These are phyloP conservation scores for Capsicum baccatum DNA, from an alignment of 257 asterid species.

Conservation along the genomic window DNA sequence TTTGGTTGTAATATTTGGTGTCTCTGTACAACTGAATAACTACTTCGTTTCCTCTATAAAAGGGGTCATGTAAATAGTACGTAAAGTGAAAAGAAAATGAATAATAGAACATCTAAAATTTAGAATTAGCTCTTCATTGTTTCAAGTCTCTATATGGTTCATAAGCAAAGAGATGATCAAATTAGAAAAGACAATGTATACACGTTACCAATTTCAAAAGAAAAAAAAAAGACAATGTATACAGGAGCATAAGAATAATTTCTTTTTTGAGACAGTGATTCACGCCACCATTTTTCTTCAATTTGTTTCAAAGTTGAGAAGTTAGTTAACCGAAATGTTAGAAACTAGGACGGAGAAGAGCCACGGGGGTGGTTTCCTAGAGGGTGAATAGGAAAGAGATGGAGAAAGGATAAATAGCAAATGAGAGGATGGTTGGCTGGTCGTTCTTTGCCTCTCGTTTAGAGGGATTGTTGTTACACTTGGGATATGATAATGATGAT, in stretches of 20 bases:
- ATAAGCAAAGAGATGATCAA: conserved; percentile 1
- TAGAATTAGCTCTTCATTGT: neutral
- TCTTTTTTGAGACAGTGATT: neutral
- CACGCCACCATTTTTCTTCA: neutral
- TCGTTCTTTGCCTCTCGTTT: neutral
- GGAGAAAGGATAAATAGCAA: neutral
- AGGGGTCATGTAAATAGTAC: conserved; percentile 1
- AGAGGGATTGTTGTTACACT: neutral
- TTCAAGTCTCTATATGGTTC: neutral
- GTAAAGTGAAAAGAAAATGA: neutral
- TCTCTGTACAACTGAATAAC: neutral
- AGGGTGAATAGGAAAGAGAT: neutral
- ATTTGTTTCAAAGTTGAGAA: neutral
- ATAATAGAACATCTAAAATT: neutral
- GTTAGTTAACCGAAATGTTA: neutral
- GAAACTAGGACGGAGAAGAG: neutral
- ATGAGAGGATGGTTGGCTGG: neutral
- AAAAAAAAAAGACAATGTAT: neutral
- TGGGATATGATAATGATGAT: conserved; percentile 12
- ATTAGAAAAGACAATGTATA: neutral
- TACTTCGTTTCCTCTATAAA: neutral
- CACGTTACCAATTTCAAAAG: neutral
- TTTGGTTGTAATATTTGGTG: neutral
- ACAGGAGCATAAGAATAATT: neutral
- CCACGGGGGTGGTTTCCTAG: neutral